These are phyloP conservation scores for Phycomyces nitens DNA, from an alignment of 192 early-diverging fungal species.

Conservation along the genomic window DNA sequence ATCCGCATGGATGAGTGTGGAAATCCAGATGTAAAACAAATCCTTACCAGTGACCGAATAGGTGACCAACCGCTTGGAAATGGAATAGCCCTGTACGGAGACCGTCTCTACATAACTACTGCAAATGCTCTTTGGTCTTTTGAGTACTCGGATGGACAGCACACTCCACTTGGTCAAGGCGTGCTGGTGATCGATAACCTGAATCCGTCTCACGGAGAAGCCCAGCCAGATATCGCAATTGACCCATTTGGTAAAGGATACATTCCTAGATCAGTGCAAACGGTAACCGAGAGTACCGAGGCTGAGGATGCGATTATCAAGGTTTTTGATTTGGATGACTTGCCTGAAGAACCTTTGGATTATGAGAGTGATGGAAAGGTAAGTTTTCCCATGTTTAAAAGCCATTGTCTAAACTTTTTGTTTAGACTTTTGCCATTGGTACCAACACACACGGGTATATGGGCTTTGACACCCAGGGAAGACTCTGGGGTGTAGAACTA, in stretches of 20 bases:
- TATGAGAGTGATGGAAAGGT: constrained; percentile 24
- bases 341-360: constrained; percentile 25
- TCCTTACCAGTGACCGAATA: neutral
- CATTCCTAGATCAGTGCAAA: constrained; percentile 13
- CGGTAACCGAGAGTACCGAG: neutral
- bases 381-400: no score
- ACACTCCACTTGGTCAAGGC: constrained; percentile 6
- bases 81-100: constrained; percentile 12
- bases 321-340: constrained; percentile 18
- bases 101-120: constrained; percentile 25
- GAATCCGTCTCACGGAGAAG: constrained; percentile 7
- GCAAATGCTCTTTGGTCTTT: constrained; percentile 17
- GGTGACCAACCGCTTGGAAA: constrained; percentile 4
- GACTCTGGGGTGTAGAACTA: constrained; percentile 25
- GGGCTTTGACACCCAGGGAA: constrained; percentile 29
- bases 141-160: constrained; percentile 26
- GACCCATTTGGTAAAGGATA: constrained; percentile 27
- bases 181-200: constrained; percentile 14
- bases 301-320: constrained; percentile 19
- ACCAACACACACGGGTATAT: constrained; percentile 24
- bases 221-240: constrained; percentile 17
- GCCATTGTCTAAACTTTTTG: neutral
- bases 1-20: constrained; percentile 27
- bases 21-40: constrained; percentile 14
- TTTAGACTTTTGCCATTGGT: constrained; percentile 14